A percentile compares a stretch with the other conserved stretches of the same genome.
Evolutionary conservation across 768 basidiomycete genomes (phyloP).

Genomic region (Mycena amicta): DNA sequence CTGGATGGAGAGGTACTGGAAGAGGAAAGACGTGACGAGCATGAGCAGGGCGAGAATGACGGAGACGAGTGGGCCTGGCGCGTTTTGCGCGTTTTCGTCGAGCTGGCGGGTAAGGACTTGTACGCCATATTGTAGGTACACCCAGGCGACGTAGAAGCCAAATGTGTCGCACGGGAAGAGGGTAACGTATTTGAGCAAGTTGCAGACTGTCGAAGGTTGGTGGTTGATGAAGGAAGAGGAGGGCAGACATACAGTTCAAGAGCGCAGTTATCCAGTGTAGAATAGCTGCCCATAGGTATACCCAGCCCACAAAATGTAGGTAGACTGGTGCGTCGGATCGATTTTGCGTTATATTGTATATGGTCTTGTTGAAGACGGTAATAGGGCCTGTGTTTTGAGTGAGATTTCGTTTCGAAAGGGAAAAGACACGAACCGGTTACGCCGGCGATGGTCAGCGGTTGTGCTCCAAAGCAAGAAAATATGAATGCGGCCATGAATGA

Average conservation of each 20-base stretch:
- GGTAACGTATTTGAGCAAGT: slow-evolving; percentile 85
- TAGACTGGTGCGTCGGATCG: slow-evolving; percentile 68
- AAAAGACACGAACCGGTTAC: slow-evolving; percentile 63
- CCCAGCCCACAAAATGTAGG: slow-evolving; percentile 89
- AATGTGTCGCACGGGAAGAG: slow-evolving; percentile 91
- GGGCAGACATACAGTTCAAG: slow-evolving; percentile 60
- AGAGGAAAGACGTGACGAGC: slow-evolving; percentile 74
- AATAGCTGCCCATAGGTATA: slow-evolving; percentile 89
- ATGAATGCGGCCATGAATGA: slow-evolving; percentile 90
- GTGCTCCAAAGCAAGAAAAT: slow-evolving; percentile 85
- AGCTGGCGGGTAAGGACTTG: slow-evolving; percentile 83
- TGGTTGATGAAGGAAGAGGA: slow-evolving; percentile 3
- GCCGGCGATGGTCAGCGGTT: slow-evolving; percentile 90
- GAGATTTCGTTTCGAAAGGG: slow-evolving; percentile 5
- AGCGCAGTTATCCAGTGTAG: slow-evolving; percentile 81
- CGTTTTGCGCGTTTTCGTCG: slow-evolving; percentile 33
- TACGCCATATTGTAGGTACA: slow-evolving; percentile 87
- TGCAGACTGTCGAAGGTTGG: slow-evolving; percentile 58
- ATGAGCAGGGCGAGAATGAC: slow-evolving; percentile 80
- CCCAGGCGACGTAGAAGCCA: slow-evolving; percentile 91
- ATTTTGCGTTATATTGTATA: slow-evolving; percentile 70
- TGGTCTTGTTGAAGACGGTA: slow-evolving; percentile 90
- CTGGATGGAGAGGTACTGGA: slow-evolving; percentile 64
- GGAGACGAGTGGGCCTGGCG: slow-evolving; percentile 57
- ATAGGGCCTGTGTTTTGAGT: slow-evolving; percentile 64